Conservation (phyloP, 2,329 filamentous ascomycete genomes). For the Fusarium euwallaceae region DNA sequence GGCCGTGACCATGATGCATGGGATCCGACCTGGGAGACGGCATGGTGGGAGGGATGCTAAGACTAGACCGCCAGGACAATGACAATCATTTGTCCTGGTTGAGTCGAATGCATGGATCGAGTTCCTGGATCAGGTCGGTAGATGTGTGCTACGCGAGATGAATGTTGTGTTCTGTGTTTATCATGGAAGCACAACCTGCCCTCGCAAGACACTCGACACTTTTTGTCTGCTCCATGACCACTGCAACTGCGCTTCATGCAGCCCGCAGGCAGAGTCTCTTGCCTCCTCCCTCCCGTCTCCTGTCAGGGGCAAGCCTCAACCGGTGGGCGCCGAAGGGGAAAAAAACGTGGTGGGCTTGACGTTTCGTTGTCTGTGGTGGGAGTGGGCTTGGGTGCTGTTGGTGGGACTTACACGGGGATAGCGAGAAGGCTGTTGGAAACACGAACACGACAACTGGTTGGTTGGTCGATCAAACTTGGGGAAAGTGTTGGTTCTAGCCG, state of each 20-base stretch:
- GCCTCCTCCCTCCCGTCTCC: conserved; percentile 20
- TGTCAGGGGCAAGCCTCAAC: conserved; percentile 38
- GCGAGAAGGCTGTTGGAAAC: conserved; percentile 35
- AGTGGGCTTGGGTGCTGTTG: conserved; percentile 37
- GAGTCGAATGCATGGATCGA: not conserved
- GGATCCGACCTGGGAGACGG: not conserved
- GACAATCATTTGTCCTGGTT: conserved; percentile 12
- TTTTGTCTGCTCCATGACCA: not conserved
- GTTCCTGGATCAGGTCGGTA: not conserved
- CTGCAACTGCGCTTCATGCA: conserved; percentile 1
- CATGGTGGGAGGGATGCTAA: not conserved
- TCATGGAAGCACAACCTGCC: conserved; percentile 1
- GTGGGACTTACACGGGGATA: conserved; percentile 42
- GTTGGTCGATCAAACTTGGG: conserved; percentile 3
- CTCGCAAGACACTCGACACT: not conserved
- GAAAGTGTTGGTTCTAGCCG: conserved; percentile 10
- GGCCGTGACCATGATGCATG: conserved; percentile 33
- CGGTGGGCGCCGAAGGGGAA: conserved; percentile 26
- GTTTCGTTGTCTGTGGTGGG: conserved; percentile 24
- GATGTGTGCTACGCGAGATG: conserved; percentile 24
- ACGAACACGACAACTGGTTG: conserved; percentile 37
- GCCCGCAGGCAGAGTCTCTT: conserved; percentile 5
- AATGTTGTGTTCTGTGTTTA: conserved; percentile 6
- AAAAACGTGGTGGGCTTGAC: conserved; percentile 32
- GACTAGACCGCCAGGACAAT: conserved; percentile 12